These are phyloP conservation scores for Amoebophrya sp. DNA, from an alignment of 169 alveolate genomes.

Conservation along the genomic window DNA sequence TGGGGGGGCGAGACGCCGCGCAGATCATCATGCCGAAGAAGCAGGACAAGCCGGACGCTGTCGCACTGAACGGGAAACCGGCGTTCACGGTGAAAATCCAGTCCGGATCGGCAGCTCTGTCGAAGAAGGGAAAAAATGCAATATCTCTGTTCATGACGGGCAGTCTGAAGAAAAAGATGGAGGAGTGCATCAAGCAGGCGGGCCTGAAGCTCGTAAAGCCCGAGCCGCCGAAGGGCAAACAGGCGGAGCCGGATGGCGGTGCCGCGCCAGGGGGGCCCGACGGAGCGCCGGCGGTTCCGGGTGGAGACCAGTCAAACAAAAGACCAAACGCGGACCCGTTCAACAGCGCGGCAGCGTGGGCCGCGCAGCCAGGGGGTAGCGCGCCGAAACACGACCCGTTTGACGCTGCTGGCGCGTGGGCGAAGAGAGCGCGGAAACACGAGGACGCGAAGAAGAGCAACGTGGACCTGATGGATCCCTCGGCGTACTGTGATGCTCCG, in stretches of 20 bases:
- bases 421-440: not conserved
- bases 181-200: not conserved
- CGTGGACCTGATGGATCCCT: not conserved
- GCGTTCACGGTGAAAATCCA: not conserved
- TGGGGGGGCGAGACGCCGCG: not conserved
- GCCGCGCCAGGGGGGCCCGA: not conserved
- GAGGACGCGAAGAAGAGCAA: not conserved
- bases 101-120: not conserved
- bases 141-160: not conserved
- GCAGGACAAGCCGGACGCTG: not conserved
- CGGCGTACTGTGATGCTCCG: not conserved
- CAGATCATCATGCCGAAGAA: not conserved
- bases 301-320: no score
- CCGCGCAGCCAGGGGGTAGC: not conserved
- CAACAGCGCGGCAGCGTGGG: no score
- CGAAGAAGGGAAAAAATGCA: not conserved
- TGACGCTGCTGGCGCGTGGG: not conserved
- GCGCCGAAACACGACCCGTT: not conserved
- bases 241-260: not conserved
- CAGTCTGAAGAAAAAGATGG: not conserved
- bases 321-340: no score
- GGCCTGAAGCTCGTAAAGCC: not conserved
- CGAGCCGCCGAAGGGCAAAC: not conserved
- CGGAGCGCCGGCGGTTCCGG: no score
- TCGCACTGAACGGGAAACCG: not conserved